A percentile compares a stretch with the other conserved stretches of the same genome.
Evolutionary conservation across 805 yeast species (phyloP).

Genomic region (Clavispora fructus): DNA sequence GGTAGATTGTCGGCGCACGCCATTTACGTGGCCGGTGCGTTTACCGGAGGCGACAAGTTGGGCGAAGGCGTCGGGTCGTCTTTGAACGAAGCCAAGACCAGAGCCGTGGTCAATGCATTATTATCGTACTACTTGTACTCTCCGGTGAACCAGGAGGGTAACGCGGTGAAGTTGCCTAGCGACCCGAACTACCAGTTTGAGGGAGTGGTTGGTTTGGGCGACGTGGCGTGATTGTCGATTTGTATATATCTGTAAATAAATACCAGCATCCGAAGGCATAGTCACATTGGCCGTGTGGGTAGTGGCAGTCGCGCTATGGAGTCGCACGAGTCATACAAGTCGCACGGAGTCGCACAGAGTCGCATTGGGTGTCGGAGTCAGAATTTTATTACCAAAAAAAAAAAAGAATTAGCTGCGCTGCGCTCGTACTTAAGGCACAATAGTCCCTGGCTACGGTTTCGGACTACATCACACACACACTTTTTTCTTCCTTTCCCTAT

Average conservation of each 20-base stretch:
- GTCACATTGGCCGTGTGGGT: no score
- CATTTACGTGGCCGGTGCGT: constrained; percentile 86
- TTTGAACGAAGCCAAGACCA: constrained; percentile 82
- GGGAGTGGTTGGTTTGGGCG: constrained; percentile 40
- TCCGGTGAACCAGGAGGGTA: constrained; percentile 51
- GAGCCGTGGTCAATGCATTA: constrained; percentile 87
- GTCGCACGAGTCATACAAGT: no score
- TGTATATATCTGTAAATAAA: constrained; percentile 12
- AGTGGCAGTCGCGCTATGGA: no score
- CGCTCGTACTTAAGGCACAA: neutral
- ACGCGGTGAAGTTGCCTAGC: constrained; percentile 52
- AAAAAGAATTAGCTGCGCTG: neutral
- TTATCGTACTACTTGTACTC: constrained; percentile 89
- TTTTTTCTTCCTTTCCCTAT: neutral
- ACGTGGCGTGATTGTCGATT: constrained; percentile 31
- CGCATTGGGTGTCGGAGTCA: constrained; percentile 1
- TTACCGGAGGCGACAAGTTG: constrained; percentile 72
- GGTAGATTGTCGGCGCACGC: constrained; percentile 85
- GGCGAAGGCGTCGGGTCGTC: constrained; percentile 96
- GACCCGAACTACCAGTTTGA: constrained; percentile 41
- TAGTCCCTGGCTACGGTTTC: neutral
- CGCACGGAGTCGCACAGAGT: neutral
- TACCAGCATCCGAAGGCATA: constrained; percentile 3
- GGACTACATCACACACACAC: neutral
- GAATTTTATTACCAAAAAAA: neutral